Evolutionary conservation across 345 rosid genomes (phyloP), one percentile per base, ranked within the genome.

Genomic region (Rhodamnia rubescens): DNA sequence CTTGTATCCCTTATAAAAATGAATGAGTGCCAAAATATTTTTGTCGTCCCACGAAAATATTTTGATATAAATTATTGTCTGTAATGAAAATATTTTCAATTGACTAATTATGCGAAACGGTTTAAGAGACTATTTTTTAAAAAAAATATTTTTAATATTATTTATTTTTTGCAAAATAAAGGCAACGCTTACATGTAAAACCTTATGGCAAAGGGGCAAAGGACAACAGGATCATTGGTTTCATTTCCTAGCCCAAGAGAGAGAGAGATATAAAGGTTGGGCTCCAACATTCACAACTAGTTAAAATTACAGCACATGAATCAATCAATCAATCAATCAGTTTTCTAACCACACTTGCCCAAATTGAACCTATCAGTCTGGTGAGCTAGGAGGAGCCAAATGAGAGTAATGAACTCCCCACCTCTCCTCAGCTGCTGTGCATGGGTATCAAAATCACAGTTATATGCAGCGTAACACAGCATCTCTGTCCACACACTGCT

Each of bases 331-430:
- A 7, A 29, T 61, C 40, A 15, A 27, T 29, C 20, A 61, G 74
- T 61, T 83, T 54, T 49, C 50, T 32, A 83, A 36, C 40, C 84
- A 83, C 54, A 86, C 12, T 55, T 49, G 81, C 85, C 85, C 22
- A 74, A 51, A 49, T 86, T 86, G 29, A 54, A 83, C 82, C 82
- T 55, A 15, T 86, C 64, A 2, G 86, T 86, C 58, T 86, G 69
- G 56, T 86, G 84, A n/a, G 53, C 40, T 32, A 86, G 52, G 7
- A 86, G 83, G 75, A 86, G 85, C 88, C 88, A 86, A 40, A 86
- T 13, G 61, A 53, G 83, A 52, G 86, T 86, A 74, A 86, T 83
- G 16, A 83, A 57, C 7, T 85, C 88, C 40, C 86, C 83, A 42
- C 86, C 88, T 40, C 52, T 61, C 24, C 64, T 27, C 7, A 86